Conservation (phyloP, 306 rosid genomes). For the Vicia villosa region DNA sequence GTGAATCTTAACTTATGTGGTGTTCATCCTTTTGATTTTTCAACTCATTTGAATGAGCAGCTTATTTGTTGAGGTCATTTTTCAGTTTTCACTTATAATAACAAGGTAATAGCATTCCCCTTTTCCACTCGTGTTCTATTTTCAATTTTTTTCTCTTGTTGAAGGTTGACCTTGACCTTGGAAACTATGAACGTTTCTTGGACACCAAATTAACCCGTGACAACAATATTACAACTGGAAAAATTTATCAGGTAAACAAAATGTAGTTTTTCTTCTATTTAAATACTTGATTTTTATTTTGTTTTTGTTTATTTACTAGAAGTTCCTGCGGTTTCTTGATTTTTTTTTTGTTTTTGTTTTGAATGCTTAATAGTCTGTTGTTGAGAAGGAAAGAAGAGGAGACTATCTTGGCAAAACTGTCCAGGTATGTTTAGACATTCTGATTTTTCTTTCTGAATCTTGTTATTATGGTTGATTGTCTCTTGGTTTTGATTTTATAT, state of each 20-base stretch:
- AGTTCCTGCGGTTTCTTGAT: conserved; percentile 11
- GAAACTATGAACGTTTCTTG: conserved; percentile 81
- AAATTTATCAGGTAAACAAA: conserved; percentile 65
- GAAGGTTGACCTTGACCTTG: conserved; percentile 91
- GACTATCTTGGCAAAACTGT: conserved; percentile 76
- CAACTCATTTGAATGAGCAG: not conserved
- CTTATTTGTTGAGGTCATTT: conserved; percentile 20
- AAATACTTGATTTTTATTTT: not conserved
- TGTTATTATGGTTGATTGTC: not conserved
- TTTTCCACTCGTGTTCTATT: conserved; percentile 17
- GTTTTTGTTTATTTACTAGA: not conserved
- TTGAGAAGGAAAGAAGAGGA: conserved; percentile 75
- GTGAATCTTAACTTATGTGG: conserved; percentile 5
- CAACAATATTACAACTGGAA: conserved; percentile 80
- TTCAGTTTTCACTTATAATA: conserved; percentile 1
- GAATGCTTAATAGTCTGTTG: conserved; percentile 56
- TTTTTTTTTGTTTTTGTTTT: conserved; percentile 20
- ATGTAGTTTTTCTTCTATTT: not conserved
- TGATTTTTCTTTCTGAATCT: conserved; percentile 1
- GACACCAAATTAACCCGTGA: conserved; percentile 62
- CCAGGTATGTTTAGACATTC: conserved; percentile 30
- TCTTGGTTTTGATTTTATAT: conserved; percentile 36
- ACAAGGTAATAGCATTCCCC: conserved; percentile 21
- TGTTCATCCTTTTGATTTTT: not conserved
- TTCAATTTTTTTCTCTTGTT: conserved; percentile 24